Evolutionary conservation across 1,139 yeast species (phyloP).

Genomic region (Blastobotrys persicus): DNA sequence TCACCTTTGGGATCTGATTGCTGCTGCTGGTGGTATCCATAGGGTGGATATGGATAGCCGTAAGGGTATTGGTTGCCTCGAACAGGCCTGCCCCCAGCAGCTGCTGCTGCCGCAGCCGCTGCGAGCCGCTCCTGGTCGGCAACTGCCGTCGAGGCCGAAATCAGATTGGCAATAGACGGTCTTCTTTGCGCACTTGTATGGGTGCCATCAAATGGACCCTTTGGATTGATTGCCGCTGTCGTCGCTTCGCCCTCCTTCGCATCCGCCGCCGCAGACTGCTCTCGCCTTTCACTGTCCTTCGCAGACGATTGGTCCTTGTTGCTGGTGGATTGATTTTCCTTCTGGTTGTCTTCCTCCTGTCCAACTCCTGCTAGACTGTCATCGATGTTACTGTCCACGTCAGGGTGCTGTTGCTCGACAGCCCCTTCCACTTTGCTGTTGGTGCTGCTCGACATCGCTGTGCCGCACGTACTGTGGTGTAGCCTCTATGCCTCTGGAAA

Average conservation of each 20-base stretch:
- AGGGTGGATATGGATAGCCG: background rate
- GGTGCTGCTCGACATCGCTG: background rate
- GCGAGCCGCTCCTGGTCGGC: slow-evolving; percentile 15
- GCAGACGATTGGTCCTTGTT: too few relatives aligned
- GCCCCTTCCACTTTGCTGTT: background rate
- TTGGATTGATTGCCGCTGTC: slow-evolving; percentile 1
- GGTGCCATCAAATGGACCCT: slow-evolving; percentile 3
- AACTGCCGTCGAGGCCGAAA: slow-evolving; percentile 22
- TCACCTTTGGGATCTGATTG: slow-evolving; percentile 8
- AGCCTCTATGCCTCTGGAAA: slow-evolving; percentile 6
- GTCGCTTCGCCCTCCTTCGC: slow-evolving; percentile 16
- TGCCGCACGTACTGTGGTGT: background rate
- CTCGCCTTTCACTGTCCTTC: slow-evolving; percentile 3
- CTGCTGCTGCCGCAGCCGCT: slow-evolving; percentile 11
- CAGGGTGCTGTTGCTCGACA: background rate
- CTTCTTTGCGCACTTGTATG: slow-evolving; percentile 16
- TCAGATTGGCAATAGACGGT: slow-evolving; percentile 23
- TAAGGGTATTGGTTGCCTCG: slow-evolving; percentile 3
- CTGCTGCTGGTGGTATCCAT: slow-evolving; percentile 7
- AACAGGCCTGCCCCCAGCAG: too few relatives aligned
- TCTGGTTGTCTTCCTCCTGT: background rate
- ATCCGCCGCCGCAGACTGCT: slow-evolving; percentile 18
- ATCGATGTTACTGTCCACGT: slow-evolving; percentile 1
- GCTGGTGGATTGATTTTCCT: background rate
- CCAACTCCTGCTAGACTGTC: slow-evolving; percentile 6